Evolutionary conservation across 2,329 filamentous ascomycete species (phyloP), one percentile per base, ranked within the genome.

Genomic region (Albophoma yamanashiensis): DNA sequence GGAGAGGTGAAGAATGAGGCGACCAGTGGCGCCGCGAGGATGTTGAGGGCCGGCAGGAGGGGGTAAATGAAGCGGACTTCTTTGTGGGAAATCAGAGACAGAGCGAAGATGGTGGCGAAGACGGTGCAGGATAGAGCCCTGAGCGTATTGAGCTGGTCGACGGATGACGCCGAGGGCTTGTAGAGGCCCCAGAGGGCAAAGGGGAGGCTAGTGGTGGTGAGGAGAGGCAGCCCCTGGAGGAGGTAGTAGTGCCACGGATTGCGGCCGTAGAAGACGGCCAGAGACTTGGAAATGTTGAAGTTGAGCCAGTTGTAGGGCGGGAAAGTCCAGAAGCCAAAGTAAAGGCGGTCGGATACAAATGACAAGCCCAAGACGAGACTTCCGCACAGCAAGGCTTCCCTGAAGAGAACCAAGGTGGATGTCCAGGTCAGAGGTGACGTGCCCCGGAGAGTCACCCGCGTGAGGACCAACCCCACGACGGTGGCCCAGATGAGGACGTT

Each of bases 51-150:
- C 1, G 94, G 93, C 1, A 97, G 82, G 22, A 99, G 82, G 1
- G 94, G 93, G 68, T 96, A 96, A 65, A 97, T 89, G 77, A 99
- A 99, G 68, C 94, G 91, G 67, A 96, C 90, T 79, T 99, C 94
- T 73, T 99, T 99, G 76, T 99, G 94, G 1, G 91, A 86, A 65
- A 97, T 89, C 55, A 89, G 70, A 1, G 91, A 96, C 40, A 97
- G 81, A 2, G 79, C 73, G 1, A 76, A 70, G 12, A 89, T 75
- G 60, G 87, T 89, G 38, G 84, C 73, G 59, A 87, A 63, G 50
- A 88, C 79, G 9, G 84, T 78, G 38, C 79, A 78, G 12, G 85
- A 79, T 11, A 92, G 75, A 42, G 63, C 75, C 70, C 58, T 63
- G 69, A 73, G 71, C 58, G 65, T 67, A 25, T 73, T 73, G 12